These are phyloP conservation scores for Cryptosporidium canis DNA, from an alignment of 169 alveolate species.

Conservation along the genomic window DNA sequence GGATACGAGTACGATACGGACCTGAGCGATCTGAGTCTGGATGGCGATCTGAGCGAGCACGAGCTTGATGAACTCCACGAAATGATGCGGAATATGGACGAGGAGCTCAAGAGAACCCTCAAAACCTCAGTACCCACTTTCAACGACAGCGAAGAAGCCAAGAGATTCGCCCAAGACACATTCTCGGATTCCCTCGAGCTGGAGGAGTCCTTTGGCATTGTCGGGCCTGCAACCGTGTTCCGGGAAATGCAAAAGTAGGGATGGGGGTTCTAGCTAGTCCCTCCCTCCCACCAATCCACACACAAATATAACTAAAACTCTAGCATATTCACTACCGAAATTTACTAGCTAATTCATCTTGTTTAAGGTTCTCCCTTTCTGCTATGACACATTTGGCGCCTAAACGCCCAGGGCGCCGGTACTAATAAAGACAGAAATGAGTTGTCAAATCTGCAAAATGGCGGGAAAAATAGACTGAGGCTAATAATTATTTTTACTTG, in stretches of 20 bases:
- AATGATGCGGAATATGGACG: slow-evolving; percentile 47
- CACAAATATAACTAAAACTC: no score
- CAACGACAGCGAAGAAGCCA: not conserved
- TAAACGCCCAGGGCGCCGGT: slow-evolving; percentile 16
- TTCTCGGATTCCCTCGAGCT: not conserved
- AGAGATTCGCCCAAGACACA: slow-evolving; percentile 3
- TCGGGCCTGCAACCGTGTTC: slow-evolving; percentile 44
- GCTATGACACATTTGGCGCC: no score
- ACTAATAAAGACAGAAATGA: not conserved
- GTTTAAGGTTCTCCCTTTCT: no score
- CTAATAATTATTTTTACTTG: not conserved
- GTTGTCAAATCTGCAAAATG: not conserved
- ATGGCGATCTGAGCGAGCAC: not conserved
- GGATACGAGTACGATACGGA: not conserved
- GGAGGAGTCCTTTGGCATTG: slow-evolving; percentile 46
- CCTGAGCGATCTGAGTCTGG: not conserved
- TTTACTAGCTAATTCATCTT: no score
- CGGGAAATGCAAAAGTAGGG: not conserved
- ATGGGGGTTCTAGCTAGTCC: not conserved
- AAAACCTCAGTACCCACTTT: slow-evolving; percentile 37
- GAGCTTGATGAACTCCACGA: slow-evolving; percentile 5
- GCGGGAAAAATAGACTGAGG: not conserved
- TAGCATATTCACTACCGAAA: no score
- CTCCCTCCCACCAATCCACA: not conserved
- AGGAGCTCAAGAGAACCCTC: slow-evolving; percentile 44